Evolutionary conservation across 257 asterid species (phyloP).

Genomic region (Echium plantagineum): DNA sequence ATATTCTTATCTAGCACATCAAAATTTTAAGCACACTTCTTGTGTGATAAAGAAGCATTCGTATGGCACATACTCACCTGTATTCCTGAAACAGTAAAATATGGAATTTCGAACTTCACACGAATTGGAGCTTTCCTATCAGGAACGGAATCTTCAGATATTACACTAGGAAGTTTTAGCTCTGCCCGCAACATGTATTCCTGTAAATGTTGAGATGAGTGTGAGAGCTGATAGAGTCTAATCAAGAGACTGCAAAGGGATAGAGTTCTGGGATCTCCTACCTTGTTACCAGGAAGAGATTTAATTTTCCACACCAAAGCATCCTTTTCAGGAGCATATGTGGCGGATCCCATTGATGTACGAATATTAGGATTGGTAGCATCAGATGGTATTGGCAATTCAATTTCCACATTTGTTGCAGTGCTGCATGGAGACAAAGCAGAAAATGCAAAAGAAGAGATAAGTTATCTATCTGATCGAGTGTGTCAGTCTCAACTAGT

Average conservation of each 20-base stretch:
- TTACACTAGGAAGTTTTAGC: constrained; percentile 32
- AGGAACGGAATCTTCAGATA: constrained; percentile 33
- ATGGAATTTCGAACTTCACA: constrained; percentile 44
- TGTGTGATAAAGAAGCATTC: not conserved
- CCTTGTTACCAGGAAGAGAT: constrained; percentile 47
- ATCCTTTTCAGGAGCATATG: constrained; percentile 44
- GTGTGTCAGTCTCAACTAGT: not conserved
- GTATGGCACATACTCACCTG: constrained; percentile 17
- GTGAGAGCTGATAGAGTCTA: not conserved
- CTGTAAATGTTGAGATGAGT: constrained; percentile 12
- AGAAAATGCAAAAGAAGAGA: not conserved
- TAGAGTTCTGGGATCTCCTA: constrained; percentile 1
- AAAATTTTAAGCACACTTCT: not conserved
- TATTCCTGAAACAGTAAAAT: constrained; percentile 41
- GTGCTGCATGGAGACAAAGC: constrained; percentile 22
- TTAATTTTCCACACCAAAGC: constrained; percentile 39
- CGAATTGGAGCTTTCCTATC: constrained; percentile 45
- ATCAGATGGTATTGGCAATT: constrained; percentile 39
- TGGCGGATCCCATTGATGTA: constrained; percentile 41
- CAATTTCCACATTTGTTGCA: constrained; percentile 46
- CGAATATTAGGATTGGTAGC: constrained; percentile 35
- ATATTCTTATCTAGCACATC: not conserved
- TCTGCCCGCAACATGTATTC: constrained; percentile 40
- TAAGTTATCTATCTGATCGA: not conserved
- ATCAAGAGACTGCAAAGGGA: not conserved